These are phyloP conservation scores for Mortierella polycephala DNA, from an alignment of 371 early-diverging fungal species.

Conservation along the genomic window DNA sequence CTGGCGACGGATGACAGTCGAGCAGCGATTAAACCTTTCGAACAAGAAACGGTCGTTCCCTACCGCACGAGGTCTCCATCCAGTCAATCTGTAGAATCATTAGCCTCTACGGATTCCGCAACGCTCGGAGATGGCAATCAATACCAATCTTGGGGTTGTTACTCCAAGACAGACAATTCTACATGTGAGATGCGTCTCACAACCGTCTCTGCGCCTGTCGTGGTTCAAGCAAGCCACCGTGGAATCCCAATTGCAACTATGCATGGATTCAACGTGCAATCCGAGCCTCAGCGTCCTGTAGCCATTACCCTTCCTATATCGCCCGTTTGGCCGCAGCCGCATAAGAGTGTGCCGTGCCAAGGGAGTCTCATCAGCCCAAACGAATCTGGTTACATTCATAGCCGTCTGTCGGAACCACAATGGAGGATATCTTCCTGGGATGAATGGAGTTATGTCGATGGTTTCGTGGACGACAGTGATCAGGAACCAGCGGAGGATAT, in stretches of 20 bases:
- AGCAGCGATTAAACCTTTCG: neutral
- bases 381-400: too few species aligned
- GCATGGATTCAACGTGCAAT: too few species aligned
- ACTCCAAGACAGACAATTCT: too few species aligned
- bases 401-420: neutral
- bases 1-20: neutral
- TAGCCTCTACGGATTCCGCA: neutral
- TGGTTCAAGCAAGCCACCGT: too few species aligned
- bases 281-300: too few species aligned
- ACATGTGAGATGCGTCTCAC: too few species aligned
- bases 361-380: too few species aligned
- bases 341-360: too few species aligned
- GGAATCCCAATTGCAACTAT: too few species aligned
- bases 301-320: too few species aligned
- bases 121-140: neutral
- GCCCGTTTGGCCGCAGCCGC: too few species aligned
- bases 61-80: neutral
- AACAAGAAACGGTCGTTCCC: neutral
- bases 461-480: neutral
- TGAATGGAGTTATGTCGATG: constrained; percentile 5
- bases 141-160: neutral
- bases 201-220: too few species aligned
- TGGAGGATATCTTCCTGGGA: constrained; percentile 10
- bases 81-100: neutral
- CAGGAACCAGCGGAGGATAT: constrained; percentile 2